Conservation (phyloP, 2,329 filamentous ascomycete species). For the Stagonosporopsis rhizophila region DNA sequence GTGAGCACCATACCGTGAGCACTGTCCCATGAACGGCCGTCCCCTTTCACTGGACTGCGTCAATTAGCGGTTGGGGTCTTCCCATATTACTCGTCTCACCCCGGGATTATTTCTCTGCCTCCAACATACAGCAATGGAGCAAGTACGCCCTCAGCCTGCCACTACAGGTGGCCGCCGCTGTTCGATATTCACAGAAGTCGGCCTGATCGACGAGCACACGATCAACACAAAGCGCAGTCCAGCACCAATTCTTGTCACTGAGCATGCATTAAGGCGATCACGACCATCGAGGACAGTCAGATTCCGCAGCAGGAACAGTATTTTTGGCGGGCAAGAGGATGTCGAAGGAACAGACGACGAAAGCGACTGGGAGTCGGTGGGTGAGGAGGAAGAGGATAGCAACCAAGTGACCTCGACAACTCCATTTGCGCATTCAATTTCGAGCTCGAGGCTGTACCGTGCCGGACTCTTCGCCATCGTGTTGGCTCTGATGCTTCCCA, state of each 20-base stretch:
- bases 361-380: slow-evolving; percentile 39
- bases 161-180: slow-evolving; percentile 33
- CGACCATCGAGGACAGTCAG: slow-evolving; percentile 40
- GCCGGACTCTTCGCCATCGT: slow-evolving; percentile 39
- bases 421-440: slow-evolving; percentile 12
- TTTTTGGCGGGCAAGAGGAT: slow-evolving; percentile 29
- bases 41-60: slow-evolving; percentile 8
- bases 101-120: slow-evolving; percentile 9
- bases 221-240: slow-evolving; percentile 40
- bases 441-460: slow-evolving; percentile 36
- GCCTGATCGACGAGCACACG: slow-evolving; percentile 45
- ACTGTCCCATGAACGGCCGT: slow-evolving; percentile 8
- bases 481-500: slow-evolving; percentile 44
- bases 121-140: slow-evolving; percentile 33
- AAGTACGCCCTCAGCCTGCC: slow-evolving; percentile 35
- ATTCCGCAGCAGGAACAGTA: slow-evolving; percentile 42
- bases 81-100: not conserved
- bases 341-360: slow-evolving; percentile 29
- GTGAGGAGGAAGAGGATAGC: slow-evolving; percentile 34
- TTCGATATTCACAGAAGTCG: slow-evolving; percentile 48
- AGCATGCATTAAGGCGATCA: slow-evolving; percentile 26
- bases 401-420: slow-evolving; percentile 3
- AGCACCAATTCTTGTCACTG: slow-evolving; percentile 31
- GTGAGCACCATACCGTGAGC: slow-evolving; percentile 2
- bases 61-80: slow-evolving; percentile 1